These are phyloP conservation scores for Fomitiporia mediterranea DNA, from an alignment of 1,284 basidiomycete genomes.

Conservation along the genomic window DNA sequence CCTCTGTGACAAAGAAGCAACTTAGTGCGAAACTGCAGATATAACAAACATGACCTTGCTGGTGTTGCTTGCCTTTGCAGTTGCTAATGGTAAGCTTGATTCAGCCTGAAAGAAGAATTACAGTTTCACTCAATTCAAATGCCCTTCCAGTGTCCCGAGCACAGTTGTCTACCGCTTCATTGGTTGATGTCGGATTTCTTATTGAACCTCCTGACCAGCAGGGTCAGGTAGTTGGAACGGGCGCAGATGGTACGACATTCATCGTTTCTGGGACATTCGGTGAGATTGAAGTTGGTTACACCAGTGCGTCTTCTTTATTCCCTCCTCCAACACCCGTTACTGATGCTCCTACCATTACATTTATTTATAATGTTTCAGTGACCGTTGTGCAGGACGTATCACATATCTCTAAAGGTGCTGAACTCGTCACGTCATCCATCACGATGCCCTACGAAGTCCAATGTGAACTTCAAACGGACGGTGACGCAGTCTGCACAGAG, in stretches of 20 bases:
- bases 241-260: conserved; percentile 14
- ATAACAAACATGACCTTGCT: not conserved
- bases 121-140: too few species aligned
- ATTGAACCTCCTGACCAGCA: conserved; percentile 4
- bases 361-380: conserved; percentile 6
- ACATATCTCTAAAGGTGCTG: conserved; percentile 15
- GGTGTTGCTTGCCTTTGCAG: not conserved
- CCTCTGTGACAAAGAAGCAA: too few species aligned
- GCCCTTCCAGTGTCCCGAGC: too few species aligned
- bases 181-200: conserved; percentile 12
- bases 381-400: conserved; percentile 17
- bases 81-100: not conserved
- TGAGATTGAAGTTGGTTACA: conserved; percentile 5
- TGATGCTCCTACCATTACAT: too few species aligned
- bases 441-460: conserved; percentile 9
- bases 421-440: conserved; percentile 4
- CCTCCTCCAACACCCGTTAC: too few species aligned
- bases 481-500: conserved; percentile 12
- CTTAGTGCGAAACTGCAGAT: too few species aligned
- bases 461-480: conserved; percentile 8
- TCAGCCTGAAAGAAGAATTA: too few species aligned
- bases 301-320: conserved; percentile 1
- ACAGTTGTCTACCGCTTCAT: conserved; percentile 13
- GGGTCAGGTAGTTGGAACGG: conserved; percentile 7
- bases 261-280: conserved; percentile 8